These are phyloP conservation scores for Cystobasidium slooffiae DNA, from an alignment of 1,284 basidiomycete genomes.

Conservation along the genomic window DNA sequence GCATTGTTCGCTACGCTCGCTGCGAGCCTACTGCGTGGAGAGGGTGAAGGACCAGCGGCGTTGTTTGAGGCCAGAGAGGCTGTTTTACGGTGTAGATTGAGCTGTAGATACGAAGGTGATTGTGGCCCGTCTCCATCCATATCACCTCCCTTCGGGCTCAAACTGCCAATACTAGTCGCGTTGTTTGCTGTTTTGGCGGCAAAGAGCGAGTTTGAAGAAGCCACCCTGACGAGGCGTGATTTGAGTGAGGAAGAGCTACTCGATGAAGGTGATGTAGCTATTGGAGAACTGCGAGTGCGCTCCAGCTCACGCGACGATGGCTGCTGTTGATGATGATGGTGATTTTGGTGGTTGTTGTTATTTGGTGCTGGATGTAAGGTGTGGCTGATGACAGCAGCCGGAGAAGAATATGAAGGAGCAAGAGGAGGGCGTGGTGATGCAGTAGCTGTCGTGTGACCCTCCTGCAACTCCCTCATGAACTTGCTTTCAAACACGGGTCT, in stretches of 20 bases:
- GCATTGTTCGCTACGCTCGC: conserved; percentile 5
- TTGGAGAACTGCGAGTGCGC: conserved; percentile 14
- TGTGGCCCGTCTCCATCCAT: neutral
- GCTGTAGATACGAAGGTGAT: neutral
- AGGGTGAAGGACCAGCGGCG: conserved; percentile 16
- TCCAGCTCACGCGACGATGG: conserved; percentile 5
- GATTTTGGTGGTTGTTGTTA: conserved; percentile 18
- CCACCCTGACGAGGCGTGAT: conserved; percentile 39
- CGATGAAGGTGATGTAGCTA: conserved; percentile 1
- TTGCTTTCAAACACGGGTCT: conserved; percentile 40
- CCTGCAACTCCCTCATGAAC: conserved; percentile 41
- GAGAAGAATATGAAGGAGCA: conserved; percentile 18
- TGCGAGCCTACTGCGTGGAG: conserved; percentile 23
- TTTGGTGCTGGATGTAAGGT: conserved; percentile 9
- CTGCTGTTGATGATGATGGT: neutral
- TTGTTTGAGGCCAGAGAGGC: conserved; percentile 15
- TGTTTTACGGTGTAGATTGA: conserved; percentile 28
- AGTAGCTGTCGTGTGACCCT: conserved; percentile 1
- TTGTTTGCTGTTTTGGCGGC: conserved; percentile 21
- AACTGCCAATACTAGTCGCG: conserved; percentile 14
- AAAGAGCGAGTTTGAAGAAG: conserved; percentile 37
- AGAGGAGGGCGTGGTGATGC: conserved; percentile 2
- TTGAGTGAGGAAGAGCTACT: conserved; percentile 18
- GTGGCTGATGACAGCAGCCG: conserved; percentile 2
- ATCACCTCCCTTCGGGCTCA: too few relatives aligned